Percentiles rank a stretch among this genome's conserved stretches.
These are phyloP conservation scores for Maudiozyma humilis DNA, from an alignment of 1,139 yeast species.

Conservation along the genomic window DNA sequence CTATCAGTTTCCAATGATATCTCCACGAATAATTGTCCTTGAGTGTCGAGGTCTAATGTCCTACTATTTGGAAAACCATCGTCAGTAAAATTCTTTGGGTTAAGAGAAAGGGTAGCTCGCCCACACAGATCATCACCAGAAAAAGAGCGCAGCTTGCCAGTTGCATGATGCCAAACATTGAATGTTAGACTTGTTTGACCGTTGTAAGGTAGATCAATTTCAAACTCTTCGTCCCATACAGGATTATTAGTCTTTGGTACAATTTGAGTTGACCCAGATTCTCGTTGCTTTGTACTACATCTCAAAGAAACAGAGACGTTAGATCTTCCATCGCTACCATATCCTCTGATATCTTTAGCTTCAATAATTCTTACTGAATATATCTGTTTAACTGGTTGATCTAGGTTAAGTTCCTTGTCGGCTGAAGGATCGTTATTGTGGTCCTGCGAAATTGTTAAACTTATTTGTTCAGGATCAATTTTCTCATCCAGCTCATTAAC, in stretches of 20 bases:
- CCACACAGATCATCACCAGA: constrained; percentile 65
- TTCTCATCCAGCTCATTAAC: constrained; percentile 53
- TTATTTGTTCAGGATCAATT: constrained; percentile 55
- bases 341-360: constrained; percentile 62
- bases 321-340: constrained; percentile 45
- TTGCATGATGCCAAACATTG: constrained; percentile 67
- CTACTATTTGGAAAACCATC: constrained; percentile 63
- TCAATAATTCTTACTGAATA: constrained; percentile 58
- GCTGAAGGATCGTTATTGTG: constrained; percentile 22
- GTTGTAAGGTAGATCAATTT: constrained; percentile 39
- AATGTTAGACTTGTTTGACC: constrained; percentile 40
- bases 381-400: constrained; percentile 36
- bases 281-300: constrained; percentile 49
- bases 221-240: constrained; percentile 85
- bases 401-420: constrained; percentile 30
- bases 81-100: constrained; percentile 56
- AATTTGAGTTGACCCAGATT: constrained; percentile 66
- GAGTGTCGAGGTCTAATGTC: constrained; percentile 55
- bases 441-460: constrained; percentile 39
- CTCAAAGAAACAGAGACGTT: constrained; percentile 63
- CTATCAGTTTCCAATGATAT: constrained; percentile 73
- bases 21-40: constrained; percentile 55
- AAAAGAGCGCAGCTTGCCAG: constrained; percentile 28
- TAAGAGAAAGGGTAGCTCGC: constrained; percentile 52
- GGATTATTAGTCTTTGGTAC: constrained; percentile 60